Conservation (phyloP, 345 rosid genomes). For the Salix purpurea region DNA sequence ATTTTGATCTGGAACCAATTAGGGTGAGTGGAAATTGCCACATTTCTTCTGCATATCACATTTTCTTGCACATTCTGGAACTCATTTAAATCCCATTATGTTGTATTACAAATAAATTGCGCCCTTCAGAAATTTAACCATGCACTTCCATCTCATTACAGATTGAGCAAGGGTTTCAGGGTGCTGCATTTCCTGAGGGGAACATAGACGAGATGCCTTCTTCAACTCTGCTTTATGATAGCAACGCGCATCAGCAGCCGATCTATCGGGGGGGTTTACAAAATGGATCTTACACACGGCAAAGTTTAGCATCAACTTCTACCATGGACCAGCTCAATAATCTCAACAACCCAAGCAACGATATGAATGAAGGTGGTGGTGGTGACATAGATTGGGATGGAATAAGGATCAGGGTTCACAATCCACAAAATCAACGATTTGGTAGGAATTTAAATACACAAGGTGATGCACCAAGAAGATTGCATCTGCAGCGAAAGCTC, state of each 20-base stretch:
- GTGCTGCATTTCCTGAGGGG: constrained; percentile 2
- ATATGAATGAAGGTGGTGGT: constrained; percentile 4
- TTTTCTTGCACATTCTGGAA: not conserved
- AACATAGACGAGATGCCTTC: not conserved
- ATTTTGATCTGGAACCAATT: constrained; percentile 10
- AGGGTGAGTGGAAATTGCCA: constrained; percentile 25
- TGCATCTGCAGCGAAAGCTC: constrained; percentile 40
- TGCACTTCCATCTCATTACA: constrained; percentile 7
- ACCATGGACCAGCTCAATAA: constrained; percentile 10
- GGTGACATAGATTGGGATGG: constrained; percentile 27
- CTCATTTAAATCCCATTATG: not conserved
- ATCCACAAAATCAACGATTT: constrained; percentile 19
- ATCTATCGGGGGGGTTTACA: not conserved
- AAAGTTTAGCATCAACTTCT: constrained; percentile 14
- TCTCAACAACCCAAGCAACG: constrained; percentile 2
- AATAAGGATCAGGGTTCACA: constrained; percentile 45
- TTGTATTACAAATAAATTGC: not conserved
- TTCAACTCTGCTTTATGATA: not conserved
- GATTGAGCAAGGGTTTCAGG: constrained; percentile 13
- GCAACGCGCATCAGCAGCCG: not conserved
- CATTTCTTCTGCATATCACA: not conserved
- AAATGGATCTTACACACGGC: not conserved
- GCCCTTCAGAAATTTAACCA: not conserved
- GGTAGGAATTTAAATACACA: constrained; percentile 18
- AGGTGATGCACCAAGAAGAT: constrained; percentile 57